Conservation (phyloP, 192 early-diverging fungal species). For the Backusella psychrophila region DNA sequence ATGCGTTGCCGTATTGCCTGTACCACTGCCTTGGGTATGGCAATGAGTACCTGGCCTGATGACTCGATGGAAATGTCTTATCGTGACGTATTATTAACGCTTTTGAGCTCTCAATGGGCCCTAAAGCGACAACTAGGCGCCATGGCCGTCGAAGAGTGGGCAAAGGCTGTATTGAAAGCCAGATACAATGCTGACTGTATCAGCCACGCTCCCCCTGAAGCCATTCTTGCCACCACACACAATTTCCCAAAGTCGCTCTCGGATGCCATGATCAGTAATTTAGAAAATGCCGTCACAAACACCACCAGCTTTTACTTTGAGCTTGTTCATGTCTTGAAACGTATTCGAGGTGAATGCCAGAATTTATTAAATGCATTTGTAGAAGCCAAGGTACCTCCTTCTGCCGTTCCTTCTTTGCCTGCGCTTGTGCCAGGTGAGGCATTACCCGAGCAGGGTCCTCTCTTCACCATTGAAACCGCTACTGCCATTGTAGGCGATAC, state of each 20-base stretch:
- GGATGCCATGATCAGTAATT: constrained; percentile 45
- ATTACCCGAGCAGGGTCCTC: constrained; percentile 17
- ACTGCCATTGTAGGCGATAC: constrained; percentile 39
- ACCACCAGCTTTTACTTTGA: constrained; percentile 60
- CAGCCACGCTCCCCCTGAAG: constrained; percentile 29
- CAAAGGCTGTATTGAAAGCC: constrained; percentile 44
- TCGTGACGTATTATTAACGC: constrained; percentile 53
- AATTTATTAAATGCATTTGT: constrained; percentile 57
- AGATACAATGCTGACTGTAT: constrained; percentile 32
- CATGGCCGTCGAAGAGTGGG: constrained; percentile 82
- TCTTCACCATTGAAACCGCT: constrained; percentile 61
- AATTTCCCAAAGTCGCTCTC: constrained; percentile 59
- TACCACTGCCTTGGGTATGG: constrained; percentile 74
- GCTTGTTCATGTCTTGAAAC: constrained; percentile 54
- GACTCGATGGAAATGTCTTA: constrained; percentile 47
- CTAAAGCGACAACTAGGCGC: constrained; percentile 75
- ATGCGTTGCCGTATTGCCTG: constrained; percentile 79
- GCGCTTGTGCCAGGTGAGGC: constrained; percentile 39
- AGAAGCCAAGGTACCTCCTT: constrained; percentile 42
- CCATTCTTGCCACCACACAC: constrained; percentile 28
- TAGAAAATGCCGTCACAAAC: constrained; percentile 47
- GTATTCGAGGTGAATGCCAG: constrained; percentile 67
- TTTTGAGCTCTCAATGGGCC: constrained; percentile 71
- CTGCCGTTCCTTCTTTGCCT: constrained; percentile 54
- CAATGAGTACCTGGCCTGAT: constrained; percentile 59